Evolutionary conservation across 2,329 filamentous ascomycete genomes (phyloP), one percentile per base, ranked within the genome.

Genomic region (Colletotrichum horii): DNA sequence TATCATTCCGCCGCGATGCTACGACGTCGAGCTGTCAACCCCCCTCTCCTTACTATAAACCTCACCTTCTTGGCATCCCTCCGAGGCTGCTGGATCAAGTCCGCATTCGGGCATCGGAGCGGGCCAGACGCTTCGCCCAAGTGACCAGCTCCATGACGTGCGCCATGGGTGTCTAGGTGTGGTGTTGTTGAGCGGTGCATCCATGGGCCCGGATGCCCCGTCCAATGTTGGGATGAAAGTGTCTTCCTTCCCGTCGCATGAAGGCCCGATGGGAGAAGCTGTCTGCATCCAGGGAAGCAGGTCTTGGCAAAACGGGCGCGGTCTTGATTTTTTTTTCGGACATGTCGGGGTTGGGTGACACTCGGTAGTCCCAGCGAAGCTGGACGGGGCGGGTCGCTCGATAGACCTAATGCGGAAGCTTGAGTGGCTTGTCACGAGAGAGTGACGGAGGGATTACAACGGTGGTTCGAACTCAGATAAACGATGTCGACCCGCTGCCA

Each of bases 401-500:
- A 58, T 22, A 22, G 43, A 28, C 65, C 70, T 34, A 52, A 75
- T 73, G 34, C 34, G 48, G 64, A 60, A 65, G 70, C 48, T 73
- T 65, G 28, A 65, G 38, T 55, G n/a, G 28, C 28, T 24, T 48
- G 48, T 64, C 43, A n/a, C 32, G 34, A 65, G 56, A 71, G 52
- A 34, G 26, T 48, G 64, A 75, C 32, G 64, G 64, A 68, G 56
- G 69, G 62, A 73, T 48, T n/a, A 34, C 43, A 65, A 16, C 34
- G 56, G 24, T 69, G 43, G 58, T 36, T 32, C 8, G 38, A 74
- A 61, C 64, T 69, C 74, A 76, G 65, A 69, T 74, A 74, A 58
- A 73, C 64, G 28, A 73, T 15, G 58, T 16, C 24, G 74, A 74
- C 74, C 70, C 73, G 70, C 73, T 69, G 70, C 70, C 70, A 75